A percentile compares a stretch with the other conserved stretches of the same genome.
These are phyloP conservation scores for Pezicula neosporulosa DNA, from an alignment of 2,329 filamentous ascomycete genomes.

Conservation along the genomic window DNA sequence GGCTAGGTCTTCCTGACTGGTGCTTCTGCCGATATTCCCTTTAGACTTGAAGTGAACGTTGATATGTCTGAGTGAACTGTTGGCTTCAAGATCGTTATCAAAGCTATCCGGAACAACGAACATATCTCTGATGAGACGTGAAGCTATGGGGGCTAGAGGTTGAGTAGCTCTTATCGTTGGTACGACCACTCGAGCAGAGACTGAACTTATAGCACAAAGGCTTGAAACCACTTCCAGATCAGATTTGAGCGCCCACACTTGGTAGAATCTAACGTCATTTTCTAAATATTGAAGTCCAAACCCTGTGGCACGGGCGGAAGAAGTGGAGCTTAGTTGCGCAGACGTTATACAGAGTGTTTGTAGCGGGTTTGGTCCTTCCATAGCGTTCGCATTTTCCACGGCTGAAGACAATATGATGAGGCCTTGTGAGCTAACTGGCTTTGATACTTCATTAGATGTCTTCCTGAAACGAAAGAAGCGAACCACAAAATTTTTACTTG, in stretches of 20 bases:
- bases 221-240: constrained; percentile 42
- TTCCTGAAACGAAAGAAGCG: no score
- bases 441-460: no score
- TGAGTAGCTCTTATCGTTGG: neutral
- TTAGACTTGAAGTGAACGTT: neutral
- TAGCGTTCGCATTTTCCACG: neutral
- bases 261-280: constrained; percentile 40
- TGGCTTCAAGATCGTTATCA: constrained; percentile 12
- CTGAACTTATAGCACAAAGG: constrained; percentile 25
- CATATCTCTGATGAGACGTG: constrained; percentile 13
- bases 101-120: constrained; percentile 26
- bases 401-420: constrained; percentile 13
- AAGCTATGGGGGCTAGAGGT: neutral
- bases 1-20: neutral
- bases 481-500: constrained; percentile 14
- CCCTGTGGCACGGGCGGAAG: constrained; percentile 1
- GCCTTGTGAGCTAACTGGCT: constrained; percentile 13
- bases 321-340: constrained; percentile 5
- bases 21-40: constrained; percentile 4
- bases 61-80: neutral
- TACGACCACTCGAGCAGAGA: constrained; percentile 11
- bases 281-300: constrained; percentile 26
- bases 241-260: constrained; percentile 39
- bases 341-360: constrained; percentile 10
- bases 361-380: neutral